Conservation (phyloP, 495 filamentous ascomycete genomes). For the Podospora comata region DNA sequence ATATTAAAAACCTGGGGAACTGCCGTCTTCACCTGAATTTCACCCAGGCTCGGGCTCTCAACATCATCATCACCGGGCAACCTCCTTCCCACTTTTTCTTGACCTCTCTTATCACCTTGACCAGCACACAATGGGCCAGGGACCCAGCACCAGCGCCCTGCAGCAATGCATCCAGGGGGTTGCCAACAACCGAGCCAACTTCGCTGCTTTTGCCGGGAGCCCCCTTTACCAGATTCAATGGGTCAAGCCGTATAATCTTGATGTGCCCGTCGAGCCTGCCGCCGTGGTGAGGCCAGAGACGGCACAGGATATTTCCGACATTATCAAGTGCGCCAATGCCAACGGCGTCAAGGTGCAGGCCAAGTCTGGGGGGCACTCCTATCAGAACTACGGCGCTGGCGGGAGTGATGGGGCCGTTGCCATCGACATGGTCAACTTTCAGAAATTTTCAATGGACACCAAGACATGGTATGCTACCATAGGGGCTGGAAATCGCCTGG, state of each 20-base stretch:
- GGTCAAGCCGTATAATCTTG: slow-evolving; percentile 62
- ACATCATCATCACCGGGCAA: neutral
- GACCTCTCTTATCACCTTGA: neutral
- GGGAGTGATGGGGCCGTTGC: slow-evolving; percentile 54
- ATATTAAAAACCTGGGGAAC: neutral
- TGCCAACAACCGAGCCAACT: slow-evolving; percentile 40
- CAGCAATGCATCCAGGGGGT: slow-evolving; percentile 41
- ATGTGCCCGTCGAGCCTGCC: slow-evolving; percentile 55
- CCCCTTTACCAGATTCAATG: slow-evolving; percentile 42
- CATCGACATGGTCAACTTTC: slow-evolving; percentile 55
- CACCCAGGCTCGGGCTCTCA: neutral
- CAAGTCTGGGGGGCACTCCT: slow-evolving; percentile 71
- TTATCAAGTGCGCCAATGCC: slow-evolving; percentile 56
- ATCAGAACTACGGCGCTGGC: slow-evolving; percentile 48
- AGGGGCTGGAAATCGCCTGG: slow-evolving; percentile 61
- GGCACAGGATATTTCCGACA: slow-evolving; percentile 53
- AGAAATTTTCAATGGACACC: slow-evolving; percentile 53
- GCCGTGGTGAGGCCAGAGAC: slow-evolving; percentile 61
- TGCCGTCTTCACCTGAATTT: neutral
- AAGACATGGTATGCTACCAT: slow-evolving; percentile 58
- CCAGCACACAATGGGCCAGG: slow-evolving; percentile 26
- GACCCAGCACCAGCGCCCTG: slow-evolving; percentile 30
- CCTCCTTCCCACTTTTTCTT: neutral
- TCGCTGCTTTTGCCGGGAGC: slow-evolving; percentile 40
- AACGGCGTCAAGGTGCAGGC: slow-evolving; percentile 62